Evolutionary conservation across 2,329 filamentous ascomycete species (phyloP), one percentile per base, ranked within the genome.

Genomic region (Ascosphaera pollenicola): DNA sequence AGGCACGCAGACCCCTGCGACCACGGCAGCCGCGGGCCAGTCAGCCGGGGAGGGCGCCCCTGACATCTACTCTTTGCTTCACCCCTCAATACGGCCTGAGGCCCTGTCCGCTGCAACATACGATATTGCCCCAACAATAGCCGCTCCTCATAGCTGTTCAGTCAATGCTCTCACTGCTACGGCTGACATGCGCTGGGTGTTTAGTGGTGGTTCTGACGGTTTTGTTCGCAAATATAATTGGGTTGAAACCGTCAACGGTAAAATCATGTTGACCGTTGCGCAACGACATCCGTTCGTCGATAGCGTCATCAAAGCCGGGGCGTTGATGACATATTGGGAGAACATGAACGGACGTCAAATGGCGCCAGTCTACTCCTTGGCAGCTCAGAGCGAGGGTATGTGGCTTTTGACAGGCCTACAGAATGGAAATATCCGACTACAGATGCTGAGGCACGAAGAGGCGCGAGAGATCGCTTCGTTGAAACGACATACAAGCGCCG

Each of bases 201-300:
- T 95, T 54, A 93, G 78, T 8, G 89, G 89, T 30, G 89, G 89
- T 1, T 78, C 80, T 0, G 89, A 98, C 59, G 87, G 89, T 37
- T 98, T 93, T 53, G 87, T 98, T 45, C 73, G 89, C 41, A 95
- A 94, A 57, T 95, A 91, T 60, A 91, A 98, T 55, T 93, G 89
- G 55, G 76, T 81, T 2, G 83, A 84, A 28, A 94, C 89, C 3
- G 85, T 91, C 47, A 98, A 98, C 54, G 84, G 84, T 46, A 94
- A 93, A 59, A 72, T 89, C 26, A 75, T 87, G 43, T 64, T 98
- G 49, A 98, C 89, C 0, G 89, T 98, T 4, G 89, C 89, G 24
- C 89, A 98, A 61, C 70, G 81, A 37, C 89, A 98, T 54, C 89
- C 89, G 0, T 98, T 95, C 50, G 89, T 98, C 32, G 89, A 98